Base-by-base conservation (phyloP, 2,329 filamentous ascomycete genomes). In the Colletotrichum cereale region DNA sequence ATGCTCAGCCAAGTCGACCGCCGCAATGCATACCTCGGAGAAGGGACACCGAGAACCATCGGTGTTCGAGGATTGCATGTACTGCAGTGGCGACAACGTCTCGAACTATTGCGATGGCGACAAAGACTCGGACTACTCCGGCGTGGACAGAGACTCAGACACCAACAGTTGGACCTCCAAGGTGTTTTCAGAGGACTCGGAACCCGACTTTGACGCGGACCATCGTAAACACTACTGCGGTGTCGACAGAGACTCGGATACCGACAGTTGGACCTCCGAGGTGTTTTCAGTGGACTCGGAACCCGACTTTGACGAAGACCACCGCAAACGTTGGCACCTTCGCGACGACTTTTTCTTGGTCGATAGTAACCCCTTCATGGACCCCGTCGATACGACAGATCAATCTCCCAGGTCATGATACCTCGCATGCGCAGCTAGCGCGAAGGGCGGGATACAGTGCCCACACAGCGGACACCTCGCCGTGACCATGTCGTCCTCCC, bases 371-470 rank as follows among this genome's bases (percentile, higher is more conserved):
- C 56, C 26, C 8, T 48, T 36, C 44, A 2, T 38, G n/a, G 18
- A 14, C 42, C n/a, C 31, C 42, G 26, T 6, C 34, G 34, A 14
- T 10, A 29, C 26, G 26, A 31, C 40, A 53, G 3, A 5, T 57
- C 42, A 73, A 69, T 77, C 80, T 16, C 75, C 79, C 67, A 83
- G 75, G 10, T 77, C 76, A 77, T 89, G 87, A 75, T 86, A 89
- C 31, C 87, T 83, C 48, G 81, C 78, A 76, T 92, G 90, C 5
- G 90, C 89, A 6, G 82, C 76, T 78, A 89, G 83, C 7, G 89
- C 89, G 79, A 91, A 92, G 0, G 78, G 62, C 5, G 89, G 89
- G 74, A 91, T 85, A 3, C 78, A 74, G 62, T 87, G 82, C 12
- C 86, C 87, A 72, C 90, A 92, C 12, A 82, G 74, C 2, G 82